Conservation (phyloP, 1,139 yeast species). For the Scheffersomyces cryptocercus region DNA sequence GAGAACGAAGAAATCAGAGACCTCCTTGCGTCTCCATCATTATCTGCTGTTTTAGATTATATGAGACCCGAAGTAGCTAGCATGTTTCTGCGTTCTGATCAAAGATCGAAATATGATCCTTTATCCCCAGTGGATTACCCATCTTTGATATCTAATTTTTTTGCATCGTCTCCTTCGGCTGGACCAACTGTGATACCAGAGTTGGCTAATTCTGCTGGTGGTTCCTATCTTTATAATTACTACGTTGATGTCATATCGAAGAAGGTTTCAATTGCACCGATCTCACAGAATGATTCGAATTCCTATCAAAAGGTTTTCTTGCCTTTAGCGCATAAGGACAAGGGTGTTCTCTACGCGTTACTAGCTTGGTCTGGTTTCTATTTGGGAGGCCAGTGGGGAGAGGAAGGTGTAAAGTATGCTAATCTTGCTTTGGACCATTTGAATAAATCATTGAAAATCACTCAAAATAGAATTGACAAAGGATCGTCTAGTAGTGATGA, state of each 20-base stretch:
- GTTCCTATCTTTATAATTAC: constrained; percentile 55
- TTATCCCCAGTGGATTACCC: not conserved
- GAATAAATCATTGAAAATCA: constrained; percentile 16
- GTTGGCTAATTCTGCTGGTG: constrained; percentile 6
- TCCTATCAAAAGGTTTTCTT: constrained; percentile 72
- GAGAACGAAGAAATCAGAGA: not conserved
- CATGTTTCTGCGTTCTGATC: not conserved
- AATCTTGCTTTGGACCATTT: constrained; percentile 49
- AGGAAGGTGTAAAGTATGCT: constrained; percentile 42
- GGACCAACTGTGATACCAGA: constrained; percentile 12
- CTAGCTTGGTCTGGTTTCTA: constrained; percentile 81
- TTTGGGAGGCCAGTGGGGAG: constrained; percentile 47
- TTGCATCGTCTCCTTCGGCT: constrained; percentile 16
- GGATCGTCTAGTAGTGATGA: constrained; percentile 18
- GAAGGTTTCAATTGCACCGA: constrained; percentile 65
- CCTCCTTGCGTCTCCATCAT: constrained; percentile 3
- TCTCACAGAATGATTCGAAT: constrained; percentile 54
- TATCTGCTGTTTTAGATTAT: constrained; percentile 6
- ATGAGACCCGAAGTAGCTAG: constrained; percentile 4
- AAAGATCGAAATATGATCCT: not conserved
- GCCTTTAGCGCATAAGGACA: constrained; percentile 72
- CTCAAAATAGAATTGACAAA: constrained; percentile 14
- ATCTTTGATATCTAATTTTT: constrained; percentile 9
- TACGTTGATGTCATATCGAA: constrained; percentile 61
- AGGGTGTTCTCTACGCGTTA: constrained; percentile 67